phyloP scores from a whole-genome alignment of 257 asterid species.

The Coffea canephora region DNA sequence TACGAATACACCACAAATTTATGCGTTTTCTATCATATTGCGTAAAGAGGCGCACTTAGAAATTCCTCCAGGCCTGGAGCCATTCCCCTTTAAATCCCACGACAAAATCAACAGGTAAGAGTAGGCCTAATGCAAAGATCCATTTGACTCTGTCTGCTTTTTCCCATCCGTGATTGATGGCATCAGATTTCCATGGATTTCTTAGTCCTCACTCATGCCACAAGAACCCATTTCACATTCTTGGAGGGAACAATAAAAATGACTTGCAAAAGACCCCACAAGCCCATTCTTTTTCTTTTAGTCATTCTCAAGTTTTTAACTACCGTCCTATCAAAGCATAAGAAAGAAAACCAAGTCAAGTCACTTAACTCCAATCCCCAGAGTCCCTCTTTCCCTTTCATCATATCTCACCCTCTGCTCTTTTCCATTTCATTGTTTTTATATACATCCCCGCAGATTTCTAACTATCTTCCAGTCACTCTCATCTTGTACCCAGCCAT shows the following conservation, averaged over 20 bases:
- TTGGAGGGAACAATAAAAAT: slow-evolving; percentile 12
- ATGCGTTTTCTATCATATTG: background rate
- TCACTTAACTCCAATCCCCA: background rate
- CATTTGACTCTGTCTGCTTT: slow-evolving; percentile 11
- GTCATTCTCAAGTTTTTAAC: slow-evolving; percentile 29
- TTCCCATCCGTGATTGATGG: slow-evolving; percentile 36
- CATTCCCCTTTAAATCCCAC: background rate
- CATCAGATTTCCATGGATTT: slow-evolving; percentile 19
- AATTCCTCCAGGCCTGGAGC: background rate
- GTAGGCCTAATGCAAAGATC: slow-evolving; percentile 5
- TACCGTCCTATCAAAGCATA: slow-evolving; percentile 17
- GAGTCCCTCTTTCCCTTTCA: background rate
- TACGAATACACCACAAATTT: background rate
- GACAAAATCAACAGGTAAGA: background rate
- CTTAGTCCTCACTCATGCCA: slow-evolving; percentile 31
- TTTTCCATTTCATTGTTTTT: background rate
- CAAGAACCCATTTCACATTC: slow-evolving; percentile 14
- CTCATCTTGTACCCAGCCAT: slow-evolving; percentile 15
- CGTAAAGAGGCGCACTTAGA: background rate
- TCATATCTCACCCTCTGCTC: background rate
- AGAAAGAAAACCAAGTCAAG: background rate
- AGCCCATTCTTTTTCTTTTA: slow-evolving; percentile 9
- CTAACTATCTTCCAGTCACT: background rate
- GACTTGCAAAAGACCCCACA: slow-evolving; percentile 24
- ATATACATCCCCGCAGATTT: background rate